Base-by-base conservation (phyloP, 805 yeast species). In the Hanseniaspora nectarophila region DNA sequence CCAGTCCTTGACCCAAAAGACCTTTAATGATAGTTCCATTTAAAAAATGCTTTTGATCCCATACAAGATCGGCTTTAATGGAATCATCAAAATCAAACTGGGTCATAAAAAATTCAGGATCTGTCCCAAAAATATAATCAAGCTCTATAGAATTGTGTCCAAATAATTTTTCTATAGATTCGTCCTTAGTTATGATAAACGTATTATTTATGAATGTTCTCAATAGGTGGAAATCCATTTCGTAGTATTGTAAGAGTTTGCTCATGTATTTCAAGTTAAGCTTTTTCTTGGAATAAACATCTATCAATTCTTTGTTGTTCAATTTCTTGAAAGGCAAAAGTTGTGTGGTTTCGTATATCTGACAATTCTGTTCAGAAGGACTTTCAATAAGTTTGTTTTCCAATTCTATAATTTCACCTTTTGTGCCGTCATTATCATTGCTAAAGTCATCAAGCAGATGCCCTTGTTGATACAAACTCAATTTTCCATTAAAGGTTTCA, bases 281-380 rank as follows among this genome's bases (percentile, higher is more conserved):
- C n/a, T 53, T 38, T n/a, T 48, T 47, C 15, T 42, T 33, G 3
- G 56, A 39, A 13, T 39, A 37, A 15, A 32, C 15, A 13, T 45
- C 16, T 10, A 26, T 16, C 5, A 51, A 39, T 12, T 37, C 18
- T 7, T 32, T 23, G 6, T 23, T 20, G 9, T 32, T 51, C n/a
- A 47, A 21, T n/a, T 46, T 46, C 5, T 28, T 12, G 15, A 50
- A 38, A 7, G 51, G 53, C 13, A 45, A 21, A 12, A 50, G 23
- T 5, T 18, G 16, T 2, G 34, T 47, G 13, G 53, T 34, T 29
- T 40, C 49, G 32, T 83, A 86, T 12, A 86, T 76, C 28, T 75
- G 76, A 0, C 89, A 77, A 57, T 78, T 72, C 58, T 81, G 85
- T 43, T 78, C 75, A 48, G 72, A 71, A 1, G 92, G 86, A 48